Percentiles rank a stretch among this genome's conserved stretches.
Conservation (phyloP, 2,329 filamentous ascomycete species). For the Talaromyces pinophilus region DNA sequence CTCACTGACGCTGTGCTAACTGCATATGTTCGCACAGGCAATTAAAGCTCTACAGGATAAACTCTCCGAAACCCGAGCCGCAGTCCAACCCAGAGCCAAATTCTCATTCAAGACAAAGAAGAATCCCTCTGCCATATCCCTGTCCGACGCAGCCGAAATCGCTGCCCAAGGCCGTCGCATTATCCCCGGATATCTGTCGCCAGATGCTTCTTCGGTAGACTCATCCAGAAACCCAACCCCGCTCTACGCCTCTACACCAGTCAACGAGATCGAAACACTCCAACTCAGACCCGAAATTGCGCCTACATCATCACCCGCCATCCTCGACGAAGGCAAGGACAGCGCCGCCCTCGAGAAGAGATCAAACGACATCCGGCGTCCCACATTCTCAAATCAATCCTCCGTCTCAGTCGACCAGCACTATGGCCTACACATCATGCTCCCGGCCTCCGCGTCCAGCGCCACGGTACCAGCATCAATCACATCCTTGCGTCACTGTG, state of each 20-base stretch:
- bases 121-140: slow-evolving; percentile 56
- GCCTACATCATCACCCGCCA: slow-evolving; percentile 38
- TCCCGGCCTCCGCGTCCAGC: slow-evolving; percentile 70
- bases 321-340: slow-evolving; percentile 28
- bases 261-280: slow-evolving; percentile 40
- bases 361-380: slow-evolving; percentile 45
- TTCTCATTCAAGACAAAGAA: slow-evolving; percentile 77
- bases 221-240: slow-evolving; percentile 41
- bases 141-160: slow-evolving; percentile 59
- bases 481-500: slow-evolving; percentile 67
- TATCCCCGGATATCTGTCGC: slow-evolving; percentile 46
- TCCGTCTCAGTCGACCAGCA: slow-evolving; percentile 68
- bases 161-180: slow-evolving; percentile 51
- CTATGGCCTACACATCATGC: slow-evolving; percentile 69
- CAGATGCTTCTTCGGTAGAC: slow-evolving; percentile 44
- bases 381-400: slow-evolving; percentile 63
- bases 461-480: slow-evolving; percentile 73
- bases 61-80: slow-evolving; percentile 68
- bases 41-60: slow-evolving; percentile 80
- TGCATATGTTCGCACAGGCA: slow-evolving; percentile 51
- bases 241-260: slow-evolving; percentile 39
- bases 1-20: slow-evolving; percentile 27
- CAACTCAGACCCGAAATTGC: slow-evolving; percentile 39
- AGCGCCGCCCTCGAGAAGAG: slow-evolving; percentile 25
- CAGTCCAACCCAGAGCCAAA: slow-evolving; percentile 71